Evolutionary conservation across 345 rosid genomes (phyloP), one percentile per base, ranked within the genome.

Genomic region (Euphorbia lathyris): DNA sequence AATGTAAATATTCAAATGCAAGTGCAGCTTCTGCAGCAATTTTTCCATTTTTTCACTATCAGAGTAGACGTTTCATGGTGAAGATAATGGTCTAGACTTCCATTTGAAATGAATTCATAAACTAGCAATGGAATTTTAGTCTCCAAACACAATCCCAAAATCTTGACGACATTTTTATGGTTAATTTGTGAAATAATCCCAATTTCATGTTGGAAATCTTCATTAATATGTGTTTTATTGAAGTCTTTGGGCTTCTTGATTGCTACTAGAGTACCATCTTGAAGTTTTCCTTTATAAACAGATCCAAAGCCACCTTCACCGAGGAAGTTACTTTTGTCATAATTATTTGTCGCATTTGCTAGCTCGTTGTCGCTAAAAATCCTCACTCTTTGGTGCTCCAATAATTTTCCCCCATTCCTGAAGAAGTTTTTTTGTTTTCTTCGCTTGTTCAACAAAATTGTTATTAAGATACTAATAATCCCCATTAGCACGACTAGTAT

Each of bases 71-170:
- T 63, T 68, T 62, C 50, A 3, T 42, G 61, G 50, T 59, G 67
- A 17, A 71, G 38, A 42, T 66, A 71, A 2, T 59, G 50, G 25
- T 10, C 65, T 1, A 76, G 66, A 38, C 53, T 70, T 34, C 71
- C 78, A 48, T 70, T 65, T 3, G 75, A 40, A 51, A 76, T 66
- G 59, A 48, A 76, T 29, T 76, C 79, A 42, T 66, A 65, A 40
- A 48, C 53, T 48, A 48, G 19, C 53, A 48, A 48, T 1, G 53
- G 53, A 48, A 48, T 19, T 48, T 48, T 72, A 17, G 76, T 72
- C 40, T 77, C 69, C 45, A 72, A 57, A 36, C 80, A 72, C 25
- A 77, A 5, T 4, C 80, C 80, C 16, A 72, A 67, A 16, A 76
- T 34, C 55, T 65, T 70, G 3, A 75, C 78, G 1, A 75, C 72